Evolutionary conservation across 352 stramenopile species (phyloP).

Genomic region (Phytophthora constricta): DNA sequence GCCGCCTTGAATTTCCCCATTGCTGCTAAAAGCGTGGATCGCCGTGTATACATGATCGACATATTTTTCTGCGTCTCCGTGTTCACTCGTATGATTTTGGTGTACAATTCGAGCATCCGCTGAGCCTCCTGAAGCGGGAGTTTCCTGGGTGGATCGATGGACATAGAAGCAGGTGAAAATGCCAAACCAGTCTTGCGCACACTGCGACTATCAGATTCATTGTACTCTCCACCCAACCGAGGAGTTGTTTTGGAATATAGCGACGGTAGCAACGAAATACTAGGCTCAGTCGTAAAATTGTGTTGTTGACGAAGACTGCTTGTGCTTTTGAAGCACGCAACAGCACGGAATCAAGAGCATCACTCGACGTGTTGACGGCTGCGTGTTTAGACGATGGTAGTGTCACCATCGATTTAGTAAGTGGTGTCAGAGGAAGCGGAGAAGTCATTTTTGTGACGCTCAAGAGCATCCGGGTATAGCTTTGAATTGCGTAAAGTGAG

Average conservation of each 20-base stretch:
- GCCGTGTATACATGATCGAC: slow-evolving; percentile 58
- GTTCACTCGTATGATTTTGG: slow-evolving; percentile 67
- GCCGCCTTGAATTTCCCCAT: slow-evolving; percentile 54
- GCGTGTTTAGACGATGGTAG: slow-evolving; percentile 7
- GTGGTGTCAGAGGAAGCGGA: slow-evolving; percentile 16
- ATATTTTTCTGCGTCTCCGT: slow-evolving; percentile 62
- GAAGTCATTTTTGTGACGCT: slow-evolving; percentile 17
- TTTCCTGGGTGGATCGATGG: slow-evolving; percentile 32
- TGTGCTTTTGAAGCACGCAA: slow-evolving; percentile 40
- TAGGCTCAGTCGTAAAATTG: slow-evolving; percentile 35
- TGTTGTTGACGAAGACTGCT: slow-evolving; percentile 37
- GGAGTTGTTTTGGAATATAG: slow-evolving; percentile 17
- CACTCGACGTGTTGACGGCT: not conserved
- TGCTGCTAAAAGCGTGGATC: slow-evolving; percentile 66
- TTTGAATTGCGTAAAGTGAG: slow-evolving; percentile 65
- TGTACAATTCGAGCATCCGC: slow-evolving; percentile 68
- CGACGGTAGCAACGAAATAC: slow-evolving; percentile 29
- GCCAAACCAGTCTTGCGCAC: not conserved
- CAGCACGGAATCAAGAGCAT: slow-evolving; percentile 40
- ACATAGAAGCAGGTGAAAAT: slow-evolving; percentile 28
- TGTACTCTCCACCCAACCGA: not conserved
- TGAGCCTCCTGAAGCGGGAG: slow-evolving; percentile 29
- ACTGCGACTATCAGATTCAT: slow-evolving; percentile 14
- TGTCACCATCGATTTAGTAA: slow-evolving; percentile 17
- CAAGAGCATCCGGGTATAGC: slow-evolving; percentile 46